Base-by-base conservation (phyloP, 225 moss, liverwort and hornwort species). In the Neckera pumila region DNA sequence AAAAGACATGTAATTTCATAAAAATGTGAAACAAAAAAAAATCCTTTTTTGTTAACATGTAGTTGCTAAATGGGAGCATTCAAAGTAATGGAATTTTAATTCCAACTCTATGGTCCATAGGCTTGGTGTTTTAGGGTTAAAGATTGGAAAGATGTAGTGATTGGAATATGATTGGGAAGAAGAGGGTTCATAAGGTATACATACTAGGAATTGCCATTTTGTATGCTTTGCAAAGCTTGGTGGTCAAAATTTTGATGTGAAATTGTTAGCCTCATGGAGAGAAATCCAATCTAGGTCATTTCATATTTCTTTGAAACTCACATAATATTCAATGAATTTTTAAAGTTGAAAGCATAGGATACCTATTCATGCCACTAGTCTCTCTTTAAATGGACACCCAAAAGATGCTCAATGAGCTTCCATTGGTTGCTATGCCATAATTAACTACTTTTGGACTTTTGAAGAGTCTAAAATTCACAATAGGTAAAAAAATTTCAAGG, bases 121-220 rank as follows among this genome's bases (percentile, higher is more conserved):
- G 51, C 51, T 5, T 5, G 5, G 4, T 2, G 51, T 51, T 51
- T 51, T 9, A 51, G 15, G 51, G 16, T 51, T 54, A 42, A 42
- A 71, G 0, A 5, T 9, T 71, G 27, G 27, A 71, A 42, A 71
- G 27, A 9, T 69, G 16, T 26, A 27, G 15, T 15, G 3, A 42
- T n/a, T n/a, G 26, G 3, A 9, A 71, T 42, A 45, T 45, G 10
- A 43, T 45, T 45, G 28, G 17, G 3, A 72, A 45, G 42, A 70
- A 1, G 4, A 70, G 5, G 3, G 14, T 70, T 70, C 4, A 3
- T n/a, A 26, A 15, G 26, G 26, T 42, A 42, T 15, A 3, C 1
- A 2, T 9, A 26, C 14, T 0, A 1, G 3, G 21, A n/a, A n/a
- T n/a, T 7, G 5, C 2, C 22, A 7, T 6, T 22, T n/a, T n/a